These are phyloP conservation scores for Scheffersomyces coipomensis DNA, from an alignment of 805 yeast genomes.

Conservation along the genomic window DNA sequence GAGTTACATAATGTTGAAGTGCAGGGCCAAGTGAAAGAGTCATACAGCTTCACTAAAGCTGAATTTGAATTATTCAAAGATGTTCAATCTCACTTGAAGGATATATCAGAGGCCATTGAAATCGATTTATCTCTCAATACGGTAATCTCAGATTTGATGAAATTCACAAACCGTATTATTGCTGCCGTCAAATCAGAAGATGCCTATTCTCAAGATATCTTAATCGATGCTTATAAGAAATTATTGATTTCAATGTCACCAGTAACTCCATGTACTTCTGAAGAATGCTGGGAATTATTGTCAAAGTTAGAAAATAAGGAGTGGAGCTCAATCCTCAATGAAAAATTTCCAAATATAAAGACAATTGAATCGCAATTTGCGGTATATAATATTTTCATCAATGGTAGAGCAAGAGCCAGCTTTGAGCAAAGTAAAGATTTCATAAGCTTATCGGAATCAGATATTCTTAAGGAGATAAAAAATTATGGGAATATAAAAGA, in stretches of 20 bases:
- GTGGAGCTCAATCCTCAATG: constrained; percentile 52
- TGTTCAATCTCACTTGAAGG: constrained; percentile 43
- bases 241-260: constrained; percentile 71
- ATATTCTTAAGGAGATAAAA: constrained; percentile 35
- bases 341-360: constrained; percentile 64
- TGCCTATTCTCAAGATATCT: constrained; percentile 35
- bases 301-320: constrained; percentile 9
- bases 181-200: constrained; percentile 33
- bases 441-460: constrained; percentile 26
- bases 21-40: constrained; percentile 14
- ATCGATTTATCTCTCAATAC: constrained; percentile 71
- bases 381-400: constrained; percentile 61
- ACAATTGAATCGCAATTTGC: constrained; percentile 35
- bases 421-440: constrained; percentile 36
- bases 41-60: constrained; percentile 27
- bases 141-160: constrained; percentile 87
- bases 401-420: constrained; percentile 66
- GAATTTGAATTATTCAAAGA: constrained; percentile 63
- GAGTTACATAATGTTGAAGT: constrained; percentile 15
- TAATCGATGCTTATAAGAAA: constrained; percentile 48
- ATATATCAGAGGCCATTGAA: constrained; percentile 60
- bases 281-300: constrained; percentile 69
- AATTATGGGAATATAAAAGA: constrained; percentile 35
- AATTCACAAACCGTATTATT: constrained; percentile 49
- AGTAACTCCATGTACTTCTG: constrained; percentile 76